phyloP scores from a whole-genome alignment of 306 rosid species.

The Psophocarpus tetragonolobus region DNA sequence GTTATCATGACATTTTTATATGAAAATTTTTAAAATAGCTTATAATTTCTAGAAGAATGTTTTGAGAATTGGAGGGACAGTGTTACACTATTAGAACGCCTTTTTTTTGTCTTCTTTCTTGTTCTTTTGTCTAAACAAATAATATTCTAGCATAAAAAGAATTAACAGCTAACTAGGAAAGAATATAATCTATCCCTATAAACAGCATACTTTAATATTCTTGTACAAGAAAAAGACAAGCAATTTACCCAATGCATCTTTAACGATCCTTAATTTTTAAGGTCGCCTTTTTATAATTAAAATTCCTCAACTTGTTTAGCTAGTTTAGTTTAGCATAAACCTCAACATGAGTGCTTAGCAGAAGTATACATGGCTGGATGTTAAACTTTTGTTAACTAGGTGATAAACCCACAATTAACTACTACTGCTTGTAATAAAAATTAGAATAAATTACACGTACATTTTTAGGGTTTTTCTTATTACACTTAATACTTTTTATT shows the following conservation, averaged over 20 bases:
- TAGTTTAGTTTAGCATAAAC: too few species aligned
- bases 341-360: too few species aligned
- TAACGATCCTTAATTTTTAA: background rate
- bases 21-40: background rate
- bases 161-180: background rate
- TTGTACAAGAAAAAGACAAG: background rate
- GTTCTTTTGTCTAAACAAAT: background rate
- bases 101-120: background rate
- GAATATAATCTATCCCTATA: background rate
- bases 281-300: background rate
- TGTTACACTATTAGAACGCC: background rate
- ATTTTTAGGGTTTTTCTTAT: too few species aligned
- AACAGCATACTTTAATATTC: background rate
- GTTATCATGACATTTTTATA: background rate
- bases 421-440: too few species aligned
- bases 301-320: too few species aligned
- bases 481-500: too few species aligned
- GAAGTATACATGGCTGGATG: too few species aligned
- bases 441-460: too few species aligned
- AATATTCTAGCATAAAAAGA: background rate
- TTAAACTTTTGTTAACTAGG: too few species aligned
- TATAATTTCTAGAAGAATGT: background rate
- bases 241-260: background rate
- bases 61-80: background rate
- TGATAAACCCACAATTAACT: too few species aligned